Evolutionary conservation across 2,329 filamentous ascomycete genomes (phyloP).

Genomic region (Fusarium burgessii): DNA sequence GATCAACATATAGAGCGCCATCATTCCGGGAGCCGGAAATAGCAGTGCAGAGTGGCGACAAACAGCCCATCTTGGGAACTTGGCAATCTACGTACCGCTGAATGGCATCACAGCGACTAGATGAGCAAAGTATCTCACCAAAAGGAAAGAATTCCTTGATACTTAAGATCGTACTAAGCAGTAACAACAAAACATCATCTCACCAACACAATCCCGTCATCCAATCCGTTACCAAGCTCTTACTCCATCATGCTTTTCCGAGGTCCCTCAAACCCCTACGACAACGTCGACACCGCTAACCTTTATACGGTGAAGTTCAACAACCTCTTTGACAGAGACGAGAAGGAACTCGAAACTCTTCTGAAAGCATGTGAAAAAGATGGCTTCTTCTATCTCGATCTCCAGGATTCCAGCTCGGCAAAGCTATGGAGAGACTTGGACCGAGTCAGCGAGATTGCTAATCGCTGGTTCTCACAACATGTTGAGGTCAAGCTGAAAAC

Average conservation of each 20-base stretch:
- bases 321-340: slow-evolving; percentile 8
- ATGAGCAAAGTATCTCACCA: not conserved
- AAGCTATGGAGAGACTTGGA: slow-evolving; percentile 15
- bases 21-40: fast-evolving
- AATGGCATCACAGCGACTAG: not conserved
- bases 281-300: not conserved
- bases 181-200: not conserved
- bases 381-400: slow-evolving; percentile 27
- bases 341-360: not conserved
- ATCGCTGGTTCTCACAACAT: slow-evolving; percentile 13
- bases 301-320: slow-evolving; percentile 4
- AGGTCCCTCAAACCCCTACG: not conserved
- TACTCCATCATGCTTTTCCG: not conserved
- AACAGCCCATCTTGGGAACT: not conserved
- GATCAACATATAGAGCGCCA: fast-evolving
- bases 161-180: not conserved
- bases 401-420: not conserved
- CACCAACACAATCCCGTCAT: not conserved
- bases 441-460: not conserved
- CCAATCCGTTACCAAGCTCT: not conserved
- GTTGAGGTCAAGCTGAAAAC: slow-evolving; percentile 15
- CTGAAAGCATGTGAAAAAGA: slow-evolving; percentile 12
- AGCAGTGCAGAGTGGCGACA: not conserved
- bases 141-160: too few species aligned
- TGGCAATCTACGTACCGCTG: fast-evolving